Evolutionary conservation across 1,284 basidiomycete genomes (phyloP).

Genomic region (Irpex lacteus): DNA sequence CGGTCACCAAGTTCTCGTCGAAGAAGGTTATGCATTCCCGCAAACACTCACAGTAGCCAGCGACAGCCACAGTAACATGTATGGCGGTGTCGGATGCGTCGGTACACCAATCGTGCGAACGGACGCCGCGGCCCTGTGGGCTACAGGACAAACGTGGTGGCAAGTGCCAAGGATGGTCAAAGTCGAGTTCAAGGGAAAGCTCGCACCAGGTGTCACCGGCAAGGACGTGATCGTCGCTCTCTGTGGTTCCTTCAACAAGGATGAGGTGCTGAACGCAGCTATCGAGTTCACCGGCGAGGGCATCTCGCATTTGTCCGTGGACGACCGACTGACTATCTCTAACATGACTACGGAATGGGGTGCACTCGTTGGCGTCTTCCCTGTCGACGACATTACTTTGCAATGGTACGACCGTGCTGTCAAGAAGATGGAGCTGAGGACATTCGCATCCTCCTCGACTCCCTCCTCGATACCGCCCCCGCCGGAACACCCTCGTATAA

Average conservation of each 20-base stretch:
- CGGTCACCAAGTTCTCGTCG: constrained; percentile 92
- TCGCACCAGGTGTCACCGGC: constrained; percentile 90
- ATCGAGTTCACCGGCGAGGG: constrained; percentile 98
- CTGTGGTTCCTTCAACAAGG: constrained; percentile 95
- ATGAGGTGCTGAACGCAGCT: constrained; percentile 97
- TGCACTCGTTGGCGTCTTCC: constrained; percentile 94
- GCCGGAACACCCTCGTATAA: constrained; percentile 87
- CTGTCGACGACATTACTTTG: constrained; percentile 81
- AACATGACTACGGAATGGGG: constrained; percentile 99
- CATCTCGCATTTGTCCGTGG: constrained; percentile 76
- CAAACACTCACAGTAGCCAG: constrained; percentile 92
- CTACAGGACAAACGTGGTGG: constrained; percentile 99
- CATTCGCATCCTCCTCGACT: constrained; percentile 58
- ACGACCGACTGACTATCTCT: constrained; percentile 93
- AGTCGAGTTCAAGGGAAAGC: constrained; percentile 84
- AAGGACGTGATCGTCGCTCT: constrained; percentile 99
- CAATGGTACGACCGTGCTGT: constrained; percentile 88
- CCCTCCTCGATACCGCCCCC: constrained; percentile 61
- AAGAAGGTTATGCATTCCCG: constrained; percentile 96
- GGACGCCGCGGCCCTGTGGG: constrained; percentile 95
- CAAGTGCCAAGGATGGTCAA: constrained; percentile 97
- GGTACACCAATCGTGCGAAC: constrained; percentile 96
- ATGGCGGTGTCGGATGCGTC: constrained; percentile 95
- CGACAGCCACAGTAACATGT: constrained; percentile 99
- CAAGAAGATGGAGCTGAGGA: constrained; percentile 75